Percentiles rank a stretch among this genome's conserved stretches.
phyloP scores from a whole-genome alignment of 108 stramenopile genomes.

The Fragilaria radians region DNA sequence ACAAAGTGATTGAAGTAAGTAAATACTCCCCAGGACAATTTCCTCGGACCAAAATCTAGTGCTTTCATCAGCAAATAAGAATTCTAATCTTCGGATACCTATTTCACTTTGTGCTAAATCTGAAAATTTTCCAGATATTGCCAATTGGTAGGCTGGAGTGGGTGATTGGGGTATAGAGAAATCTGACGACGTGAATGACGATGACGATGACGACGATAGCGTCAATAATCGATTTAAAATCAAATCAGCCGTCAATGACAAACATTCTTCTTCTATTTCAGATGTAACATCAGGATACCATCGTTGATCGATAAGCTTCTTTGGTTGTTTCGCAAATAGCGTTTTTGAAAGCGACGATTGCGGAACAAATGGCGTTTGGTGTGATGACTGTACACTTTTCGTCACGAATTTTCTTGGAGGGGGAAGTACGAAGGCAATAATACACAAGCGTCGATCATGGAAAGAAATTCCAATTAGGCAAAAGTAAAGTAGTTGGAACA shows the following conservation, averaged over 20 bases:
- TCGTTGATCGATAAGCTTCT: too few relatives aligned
- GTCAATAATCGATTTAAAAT: neutral
- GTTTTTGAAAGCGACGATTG: too few relatives aligned
- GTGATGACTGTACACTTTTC: too few relatives aligned
- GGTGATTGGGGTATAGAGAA: neutral
- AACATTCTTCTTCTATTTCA: neutral
- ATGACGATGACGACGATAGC: neutral
- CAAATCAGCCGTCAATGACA: neutral
- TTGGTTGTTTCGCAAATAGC: too few relatives aligned
- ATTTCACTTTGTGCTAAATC: constrained; percentile 33
- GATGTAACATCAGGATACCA: too few relatives aligned
- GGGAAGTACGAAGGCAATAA: too few relatives aligned
- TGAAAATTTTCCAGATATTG: constrained; percentile 33
- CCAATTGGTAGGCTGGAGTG: neutral
- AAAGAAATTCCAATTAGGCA: too few relatives aligned
- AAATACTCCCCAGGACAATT: constrained; percentile 44
- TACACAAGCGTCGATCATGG: too few relatives aligned
- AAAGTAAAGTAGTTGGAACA: too few relatives aligned
- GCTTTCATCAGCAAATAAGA: constrained; percentile 23
- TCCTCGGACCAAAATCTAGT: neutral
- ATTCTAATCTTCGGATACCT: constrained; percentile 37
- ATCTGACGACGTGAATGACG: neutral
- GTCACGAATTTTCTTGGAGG: too few relatives aligned
- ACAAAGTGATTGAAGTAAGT: constrained; percentile 51
- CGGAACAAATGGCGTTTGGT: too few relatives aligned